A percentile compares a stretch with the other conserved stretches of the same genome.
These are phyloP conservation scores for Exophiala sideris DNA, from an alignment of 2,329 filamentous ascomycete species.

Conservation along the genomic window DNA sequence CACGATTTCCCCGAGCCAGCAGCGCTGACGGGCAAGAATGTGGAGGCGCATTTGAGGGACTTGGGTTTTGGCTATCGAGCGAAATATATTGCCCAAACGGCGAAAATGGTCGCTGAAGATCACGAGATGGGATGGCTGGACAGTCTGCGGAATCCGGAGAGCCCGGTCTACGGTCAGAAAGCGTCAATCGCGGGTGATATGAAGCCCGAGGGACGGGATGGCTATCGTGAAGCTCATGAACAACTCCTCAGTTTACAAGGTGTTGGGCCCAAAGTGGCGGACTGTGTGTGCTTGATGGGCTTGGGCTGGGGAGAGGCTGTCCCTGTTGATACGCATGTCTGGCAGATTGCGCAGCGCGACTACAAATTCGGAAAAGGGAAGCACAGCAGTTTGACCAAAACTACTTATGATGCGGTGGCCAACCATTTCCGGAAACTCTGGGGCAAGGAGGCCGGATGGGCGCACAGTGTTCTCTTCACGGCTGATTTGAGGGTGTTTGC, in stretches of 20 bases:
- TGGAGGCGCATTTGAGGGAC: slow-evolving; percentile 74
- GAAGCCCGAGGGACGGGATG: slow-evolving; percentile 53
- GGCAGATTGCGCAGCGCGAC: slow-evolving; percentile 95
- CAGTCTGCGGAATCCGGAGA: slow-evolving; percentile 72
- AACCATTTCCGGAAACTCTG: slow-evolving; percentile 86
- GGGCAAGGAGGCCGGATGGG: slow-evolving; percentile 95
- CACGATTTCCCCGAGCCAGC: slow-evolving; percentile 83
- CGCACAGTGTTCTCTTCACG: slow-evolving; percentile 93
- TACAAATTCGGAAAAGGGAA: slow-evolving; percentile 86
- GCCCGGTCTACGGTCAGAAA: slow-evolving; percentile 55
- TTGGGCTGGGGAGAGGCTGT: slow-evolving; percentile 93
- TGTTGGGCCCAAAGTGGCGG: slow-evolving; percentile 93
- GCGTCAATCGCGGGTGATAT: slow-evolving; percentile 46
- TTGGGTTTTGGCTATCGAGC: slow-evolving; percentile 94
- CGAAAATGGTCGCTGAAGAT: slow-evolving; percentile 65
- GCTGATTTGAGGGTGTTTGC: slow-evolving; percentile 86
- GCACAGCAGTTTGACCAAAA: slow-evolving; percentile 80
- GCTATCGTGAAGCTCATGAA: slow-evolving; percentile 76
- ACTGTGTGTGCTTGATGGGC: slow-evolving; percentile 95
- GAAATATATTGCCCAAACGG: slow-evolving; percentile 86
- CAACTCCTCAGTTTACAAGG: slow-evolving; percentile 75
- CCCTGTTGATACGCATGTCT: slow-evolving; percentile 95
- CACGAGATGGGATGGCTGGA: slow-evolving; percentile 73
- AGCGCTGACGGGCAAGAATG: slow-evolving; percentile 66
- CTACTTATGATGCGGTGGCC: slow-evolving; percentile 83